Percentiles rank a stretch among this genome's conserved stretches.
phyloP scores from a whole-genome alignment of 192 early-diverging fungal species.

The Mortierella claussenii region DNA sequence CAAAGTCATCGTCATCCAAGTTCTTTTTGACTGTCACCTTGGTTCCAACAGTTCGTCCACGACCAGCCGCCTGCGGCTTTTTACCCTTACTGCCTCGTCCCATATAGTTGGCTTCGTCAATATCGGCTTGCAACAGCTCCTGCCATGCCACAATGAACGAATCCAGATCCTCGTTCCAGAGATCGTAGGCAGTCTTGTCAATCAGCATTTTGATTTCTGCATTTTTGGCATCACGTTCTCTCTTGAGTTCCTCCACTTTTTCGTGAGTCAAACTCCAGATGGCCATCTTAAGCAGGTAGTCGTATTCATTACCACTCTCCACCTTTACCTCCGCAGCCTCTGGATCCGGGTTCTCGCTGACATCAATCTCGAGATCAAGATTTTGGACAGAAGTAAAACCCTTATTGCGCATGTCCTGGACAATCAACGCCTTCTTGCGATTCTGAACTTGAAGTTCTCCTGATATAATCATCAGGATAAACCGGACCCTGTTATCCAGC shows the following conservation, averaged over 20 bases:
- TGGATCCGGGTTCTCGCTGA: slow-evolving; percentile 53
- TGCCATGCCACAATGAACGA: slow-evolving; percentile 88
- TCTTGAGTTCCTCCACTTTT: slow-evolving; percentile 79
- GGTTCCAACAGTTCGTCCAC: slow-evolving; percentile 22
- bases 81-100: slow-evolving; percentile 41
- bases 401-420: slow-evolving; percentile 75
- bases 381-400: slow-evolving; percentile 74
- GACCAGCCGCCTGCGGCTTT: slow-evolving; percentile 4
- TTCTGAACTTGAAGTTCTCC: slow-evolving; percentile 86
- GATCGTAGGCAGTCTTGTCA: slow-evolving; percentile 70
- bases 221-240: slow-evolving; percentile 74
- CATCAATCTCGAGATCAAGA: slow-evolving; percentile 57
- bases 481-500: slow-evolving; percentile 87
- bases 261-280: slow-evolving; percentile 93
- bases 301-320: slow-evolving; percentile 65
- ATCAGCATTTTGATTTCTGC: slow-evolving; percentile 73
- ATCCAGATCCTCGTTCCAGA: slow-evolving; percentile 92
- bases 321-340: slow-evolving; percentile 23
- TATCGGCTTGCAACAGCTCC: slow-evolving; percentile 43
- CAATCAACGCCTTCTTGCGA: slow-evolving; percentile 81
- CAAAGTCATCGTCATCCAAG: slow-evolving; percentile 52
- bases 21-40: slow-evolving; percentile 25
- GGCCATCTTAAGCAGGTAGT: slow-evolving; percentile 91
- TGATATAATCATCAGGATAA: slow-evolving; percentile 91
- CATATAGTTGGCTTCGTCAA: slow-evolving; percentile 39